A percentile compares a stretch with the other conserved stretches of the same genome.
These are phyloP conservation scores for Aspergillus carlsbadensis DNA, from an alignment of 495 filamentous ascomycete species.

Conservation along the genomic window DNA sequence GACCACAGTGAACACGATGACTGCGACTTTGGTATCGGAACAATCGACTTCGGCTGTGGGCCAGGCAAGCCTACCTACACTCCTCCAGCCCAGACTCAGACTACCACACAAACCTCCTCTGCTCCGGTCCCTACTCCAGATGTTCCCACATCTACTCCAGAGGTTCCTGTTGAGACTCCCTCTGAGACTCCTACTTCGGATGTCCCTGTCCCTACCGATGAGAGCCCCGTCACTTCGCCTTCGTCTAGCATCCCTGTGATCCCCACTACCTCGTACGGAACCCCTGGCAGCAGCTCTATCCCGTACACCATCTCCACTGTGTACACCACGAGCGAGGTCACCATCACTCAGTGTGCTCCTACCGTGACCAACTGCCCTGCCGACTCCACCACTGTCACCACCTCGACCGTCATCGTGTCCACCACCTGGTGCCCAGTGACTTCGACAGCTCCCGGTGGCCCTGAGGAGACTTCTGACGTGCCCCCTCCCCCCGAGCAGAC, in stretches of 20 bases:
- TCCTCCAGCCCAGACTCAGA: conserved; percentile 17
- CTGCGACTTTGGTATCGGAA: conserved; percentile 74
- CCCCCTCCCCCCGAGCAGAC: background rate
- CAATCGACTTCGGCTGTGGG: conserved; percentile 78
- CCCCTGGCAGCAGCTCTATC: conserved; percentile 12
- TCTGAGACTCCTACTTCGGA: background rate
- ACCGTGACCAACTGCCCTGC: conserved; percentile 61
- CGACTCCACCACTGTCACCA: conserved; percentile 49
- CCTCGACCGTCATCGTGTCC: conserved; percentile 55
- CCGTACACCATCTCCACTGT: conserved; percentile 57
- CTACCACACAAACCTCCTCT: conserved; percentile 5
- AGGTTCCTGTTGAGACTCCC: background rate
- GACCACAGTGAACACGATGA: conserved; percentile 45
- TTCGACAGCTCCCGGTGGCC: background rate
- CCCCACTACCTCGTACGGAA: conserved; percentile 5
- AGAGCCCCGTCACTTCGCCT: conserved; percentile 2
- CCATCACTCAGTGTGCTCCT: conserved; percentile 57
- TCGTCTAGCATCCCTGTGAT: conserved; percentile 8
- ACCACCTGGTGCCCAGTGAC: conserved; percentile 48
- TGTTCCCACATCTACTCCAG: conserved; percentile 15
- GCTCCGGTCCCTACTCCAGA: conserved; percentile 16
- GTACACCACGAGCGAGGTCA: conserved; percentile 55
- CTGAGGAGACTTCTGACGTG: background rate
- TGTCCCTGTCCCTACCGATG: conserved; percentile 1
- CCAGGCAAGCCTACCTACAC: conserved; percentile 31